Evolutionary conservation across 2,329 filamentous ascomycete species (phyloP), one percentile per base, ranked within the genome.

Genomic region (Fusarium protoensiforme): DNA sequence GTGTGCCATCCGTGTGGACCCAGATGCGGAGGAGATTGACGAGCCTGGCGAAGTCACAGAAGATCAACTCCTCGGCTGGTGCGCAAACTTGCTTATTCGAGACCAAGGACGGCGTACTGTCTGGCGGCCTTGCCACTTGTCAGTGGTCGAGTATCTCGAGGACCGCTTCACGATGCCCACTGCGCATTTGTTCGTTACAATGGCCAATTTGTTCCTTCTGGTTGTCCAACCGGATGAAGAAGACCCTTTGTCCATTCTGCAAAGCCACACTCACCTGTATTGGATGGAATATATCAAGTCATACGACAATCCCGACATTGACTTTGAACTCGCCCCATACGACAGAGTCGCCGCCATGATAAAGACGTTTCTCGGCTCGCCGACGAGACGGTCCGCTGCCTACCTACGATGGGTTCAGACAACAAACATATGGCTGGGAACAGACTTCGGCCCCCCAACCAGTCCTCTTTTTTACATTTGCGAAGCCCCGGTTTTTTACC

Each of bases 91-190:
- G 11, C 29, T 54, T 14, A 13, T 29, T 2, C 29, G 3, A 16
- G 48, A 33, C n/a, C n/a, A n/a, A n/a, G n/a, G n/a, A n/a, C n/a
- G n/a, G n/a, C n/a, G n/a, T n/a, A n/a, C n/a, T n/a, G n/a, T n/a
- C n/a, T n/a, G n/a, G n/a, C 51, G 51, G 29, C 51, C 51, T 20
- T 54, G 51, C 6, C 51, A 54, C 29, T 29, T 54, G 7, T 54
- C 51, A 14, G 51, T 54, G 8, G 29, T 54, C 3, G 51, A 54
- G 31, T 54, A 54, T 33, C 51, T 54, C 13, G 51, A 54, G n/a
- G 18, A 7, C 2, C 51, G 9, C 3, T 54, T 20, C 29, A 7
- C 29, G 8, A 9, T 16, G 7, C 18, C 27, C 4, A 54, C 11
- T 4, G 29, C 51, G 11, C 51, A 54, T 35, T 16, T 31, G 1